These are phyloP conservation scores for Saccharomyces pastorianus DNA, from an alignment of 1,139 yeast genomes.

Conservation along the genomic window DNA sequence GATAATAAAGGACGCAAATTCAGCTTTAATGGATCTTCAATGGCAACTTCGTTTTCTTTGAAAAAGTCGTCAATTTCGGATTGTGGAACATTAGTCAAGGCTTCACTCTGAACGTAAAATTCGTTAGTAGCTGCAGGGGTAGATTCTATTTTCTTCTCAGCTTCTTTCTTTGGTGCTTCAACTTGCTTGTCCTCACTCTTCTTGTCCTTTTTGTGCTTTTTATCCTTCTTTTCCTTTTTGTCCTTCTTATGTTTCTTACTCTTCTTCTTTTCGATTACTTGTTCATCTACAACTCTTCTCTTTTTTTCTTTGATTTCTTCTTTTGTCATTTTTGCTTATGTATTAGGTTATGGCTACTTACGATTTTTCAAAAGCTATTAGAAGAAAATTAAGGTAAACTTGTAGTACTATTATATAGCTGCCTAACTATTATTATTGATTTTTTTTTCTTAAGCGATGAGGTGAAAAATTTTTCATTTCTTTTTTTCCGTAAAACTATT, in stretches of 20 bases:
- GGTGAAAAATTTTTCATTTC: not conserved
- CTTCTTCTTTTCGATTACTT: constrained; percentile 29
- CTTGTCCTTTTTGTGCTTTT: constrained; percentile 18
- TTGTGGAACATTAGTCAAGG: constrained; percentile 37
- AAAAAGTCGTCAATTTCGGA: constrained; percentile 55
- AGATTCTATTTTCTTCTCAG: constrained; percentile 5
- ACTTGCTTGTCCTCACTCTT: constrained; percentile 11
- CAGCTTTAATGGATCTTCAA: constrained; percentile 57
- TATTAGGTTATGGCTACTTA: not conserved
- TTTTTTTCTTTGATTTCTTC: constrained; percentile 39
- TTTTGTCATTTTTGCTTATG: constrained; percentile 34
- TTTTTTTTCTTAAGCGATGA: not conserved
- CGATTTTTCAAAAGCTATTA: not conserved
- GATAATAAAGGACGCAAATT: constrained; percentile 61
- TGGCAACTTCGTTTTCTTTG: constrained; percentile 66
- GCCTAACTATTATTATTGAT: not conserved
- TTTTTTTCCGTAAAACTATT: not conserved
- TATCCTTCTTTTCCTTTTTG: constrained; percentile 16
- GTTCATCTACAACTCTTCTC: constrained; percentile 28
- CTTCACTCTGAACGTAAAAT: constrained; percentile 24
- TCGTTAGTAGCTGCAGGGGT: constrained; percentile 2
- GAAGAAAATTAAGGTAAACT: not conserved
- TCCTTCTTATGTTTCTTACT: constrained; percentile 7
- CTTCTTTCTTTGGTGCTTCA: constrained; percentile 9
- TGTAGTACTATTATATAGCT: not conserved